These are phyloP conservation scores for Thielaviopsis euricoi DNA, from an alignment of 2,329 filamentous ascomycete genomes.

Conservation along the genomic window DNA sequence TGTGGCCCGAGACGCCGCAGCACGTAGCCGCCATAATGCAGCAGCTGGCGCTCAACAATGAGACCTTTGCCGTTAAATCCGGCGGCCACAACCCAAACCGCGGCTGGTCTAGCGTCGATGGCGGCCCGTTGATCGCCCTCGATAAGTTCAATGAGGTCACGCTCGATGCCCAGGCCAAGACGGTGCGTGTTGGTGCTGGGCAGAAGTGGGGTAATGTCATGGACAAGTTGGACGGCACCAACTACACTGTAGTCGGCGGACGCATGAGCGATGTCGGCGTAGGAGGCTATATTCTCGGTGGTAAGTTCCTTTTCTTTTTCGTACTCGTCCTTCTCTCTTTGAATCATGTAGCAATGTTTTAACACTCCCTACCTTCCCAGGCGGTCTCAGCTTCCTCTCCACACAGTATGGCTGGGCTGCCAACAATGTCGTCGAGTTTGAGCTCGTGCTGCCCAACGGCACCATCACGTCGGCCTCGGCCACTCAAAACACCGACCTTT, in stretches of 20 bases:
- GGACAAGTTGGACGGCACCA: conserved; percentile 16
- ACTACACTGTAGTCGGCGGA: conserved; percentile 26
- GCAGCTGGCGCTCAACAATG: conserved; percentile 8
- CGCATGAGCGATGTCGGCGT: conserved; percentile 22
- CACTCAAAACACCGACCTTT: conserved; percentile 31
- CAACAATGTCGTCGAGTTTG: conserved; percentile 27
- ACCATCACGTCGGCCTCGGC: conserved; percentile 24
- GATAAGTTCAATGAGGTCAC: conserved; percentile 14
- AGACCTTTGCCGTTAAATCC: conserved; percentile 24
- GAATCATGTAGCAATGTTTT: too few relatives aligned
- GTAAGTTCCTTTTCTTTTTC: conserved; percentile 4
- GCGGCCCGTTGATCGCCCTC: conserved; percentile 15
- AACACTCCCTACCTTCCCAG: too few relatives aligned
- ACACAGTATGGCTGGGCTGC: conserved; percentile 26
- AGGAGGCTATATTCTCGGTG: conserved; percentile 17
- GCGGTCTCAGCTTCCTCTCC: conserved; percentile 15
- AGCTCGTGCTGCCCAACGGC: conserved; percentile 29
- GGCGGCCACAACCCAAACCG: conserved; percentile 20
- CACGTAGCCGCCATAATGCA: conserved; percentile 14
- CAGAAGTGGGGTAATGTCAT: conserved; percentile 24
- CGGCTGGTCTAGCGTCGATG: conserved; percentile 17
- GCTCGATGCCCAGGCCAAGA: conserved; percentile 15
- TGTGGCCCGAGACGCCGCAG: conserved; percentile 15
- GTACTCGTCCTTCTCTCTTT: conserved; percentile 15
- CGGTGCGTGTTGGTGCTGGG: conserved; percentile 27